Percentiles rank a stretch among this genome's conserved stretches.
phyloP scores from a whole-genome alignment of 2,329 filamentous ascomycete genomes.

The Leptodontidium sp. region DNA sequence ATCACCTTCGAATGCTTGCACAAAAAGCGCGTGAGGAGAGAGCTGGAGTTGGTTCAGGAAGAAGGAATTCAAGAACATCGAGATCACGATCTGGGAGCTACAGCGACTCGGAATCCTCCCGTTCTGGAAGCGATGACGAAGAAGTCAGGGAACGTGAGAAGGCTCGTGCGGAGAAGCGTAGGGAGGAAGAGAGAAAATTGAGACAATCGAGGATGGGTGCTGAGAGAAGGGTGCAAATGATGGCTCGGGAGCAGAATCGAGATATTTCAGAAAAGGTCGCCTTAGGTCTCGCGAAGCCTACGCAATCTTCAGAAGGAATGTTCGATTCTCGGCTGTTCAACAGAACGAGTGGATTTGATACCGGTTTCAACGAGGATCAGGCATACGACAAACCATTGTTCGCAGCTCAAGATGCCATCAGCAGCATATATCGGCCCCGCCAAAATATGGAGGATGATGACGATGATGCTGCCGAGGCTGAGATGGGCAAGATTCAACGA shows the following conservation, averaged over 20 bases:
- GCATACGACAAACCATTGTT: constrained; percentile 97
- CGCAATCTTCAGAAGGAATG: constrained; percentile 91
- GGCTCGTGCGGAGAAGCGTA: constrained; percentile 77
- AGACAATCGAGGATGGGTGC: constrained; percentile 95
- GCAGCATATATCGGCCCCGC: constrained; percentile 88
- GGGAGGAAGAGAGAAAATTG: constrained; percentile 87
- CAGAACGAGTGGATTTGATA: constrained; percentile 87
- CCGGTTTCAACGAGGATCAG: constrained; percentile 97
- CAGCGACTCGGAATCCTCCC: constrained; percentile 58
- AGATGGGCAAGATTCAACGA: constrained; percentile 90
- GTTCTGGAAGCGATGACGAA: constrained; percentile 60
- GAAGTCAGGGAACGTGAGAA: constrained; percentile 79
- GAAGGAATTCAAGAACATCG: constrained; percentile 48
- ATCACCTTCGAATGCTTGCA: constrained; percentile 85
- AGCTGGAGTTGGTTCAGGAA: constrained; percentile 59
- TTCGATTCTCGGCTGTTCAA: constrained; percentile 97
- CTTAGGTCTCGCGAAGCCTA: constrained; percentile 92
- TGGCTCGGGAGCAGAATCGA: constrained; percentile 93
- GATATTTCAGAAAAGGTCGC: constrained; percentile 98
- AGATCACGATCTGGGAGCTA: constrained; percentile 58
- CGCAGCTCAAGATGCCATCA: constrained; percentile 93
- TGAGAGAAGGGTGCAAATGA: constrained; percentile 88
- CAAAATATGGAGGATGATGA: constrained; percentile 78
- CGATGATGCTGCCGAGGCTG: constrained; percentile 78
- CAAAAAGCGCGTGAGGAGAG: constrained; percentile 91